Base-by-base conservation (phyloP, 2,329 filamentous ascomycete genomes). In the Zymoseptoria passerinii region DNA sequence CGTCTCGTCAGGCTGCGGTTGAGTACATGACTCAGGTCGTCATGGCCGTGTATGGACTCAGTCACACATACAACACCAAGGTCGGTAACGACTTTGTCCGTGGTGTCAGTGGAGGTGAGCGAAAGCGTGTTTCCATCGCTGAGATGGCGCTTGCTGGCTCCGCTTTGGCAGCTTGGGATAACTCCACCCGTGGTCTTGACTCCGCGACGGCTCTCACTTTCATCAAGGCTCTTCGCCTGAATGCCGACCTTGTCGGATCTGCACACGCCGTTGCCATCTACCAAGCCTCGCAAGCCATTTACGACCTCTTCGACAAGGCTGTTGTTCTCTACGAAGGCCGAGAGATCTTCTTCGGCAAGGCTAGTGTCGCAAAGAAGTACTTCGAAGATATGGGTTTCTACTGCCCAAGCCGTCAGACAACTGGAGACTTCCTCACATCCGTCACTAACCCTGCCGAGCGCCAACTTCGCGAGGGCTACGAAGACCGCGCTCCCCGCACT, bases 271-370 rank as follows among this genome's bases (percentile, higher is more conserved):
- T 85, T 23, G 80, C 83, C 0, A 82, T 85, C 52, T 86, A 86
- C 65, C 77, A 79, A 62, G 76, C 76, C 8, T 71, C 69, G 50
- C 74, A 78, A 60, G 72, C 72, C 8, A 75, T 84, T 13, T 86
- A 85, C 66, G 81, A 85, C 57, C 74, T 84, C 16, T 92, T 92
- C 65, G 87, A 92, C 73, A 91, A 91, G 69, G 83, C 82, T 0
- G 79, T 84, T 0, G 85, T 92, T 0, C 75, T 92, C 0, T 90
- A 92, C 67, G 86, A 91, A 67, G 89, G 89, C 0, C 80, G 85
- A 0, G 82, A 92, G 67, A 92, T 92, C 61, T 92, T 84, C 74
- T 92, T 86, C 62, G 89, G 89, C 0, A 81, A 82, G 0, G 81
- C 83, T 0, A 69, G 66, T 5, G 70, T 76, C 2, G 88, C 88